phyloP scores from a whole-genome alignment of 257 asterid species.

The Nicotiana noctiflora region DNA sequence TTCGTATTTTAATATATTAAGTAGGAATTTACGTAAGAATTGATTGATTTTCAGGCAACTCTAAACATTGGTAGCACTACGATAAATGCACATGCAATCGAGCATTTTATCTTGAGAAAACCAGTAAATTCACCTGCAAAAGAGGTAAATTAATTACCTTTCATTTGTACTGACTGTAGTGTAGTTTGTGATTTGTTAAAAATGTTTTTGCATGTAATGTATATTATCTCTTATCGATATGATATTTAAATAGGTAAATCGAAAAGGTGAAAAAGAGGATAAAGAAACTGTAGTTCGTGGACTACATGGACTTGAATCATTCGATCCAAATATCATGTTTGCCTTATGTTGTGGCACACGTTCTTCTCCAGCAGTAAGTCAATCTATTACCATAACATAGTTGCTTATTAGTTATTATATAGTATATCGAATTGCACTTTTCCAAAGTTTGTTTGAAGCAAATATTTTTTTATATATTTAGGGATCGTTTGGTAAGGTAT shows the following conservation, averaged over 20 bases:
- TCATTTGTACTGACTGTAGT: accelerated
- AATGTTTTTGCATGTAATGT: background rate
- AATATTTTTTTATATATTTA: no score
- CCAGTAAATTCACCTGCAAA: constrained; percentile 37
- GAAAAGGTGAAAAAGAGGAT: constrained; percentile 27
- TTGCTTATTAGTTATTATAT: background rate
- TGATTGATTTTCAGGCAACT: constrained; percentile 43
- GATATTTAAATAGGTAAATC: constrained; percentile 16
- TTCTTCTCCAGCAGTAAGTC: constrained; percentile 86
- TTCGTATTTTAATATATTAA: background rate
- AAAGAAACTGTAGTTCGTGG: constrained; percentile 34
- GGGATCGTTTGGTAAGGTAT: no score
- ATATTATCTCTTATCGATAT: background rate
- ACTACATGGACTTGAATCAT: constrained; percentile 53
- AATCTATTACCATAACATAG: background rate
- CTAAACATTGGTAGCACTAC: constrained; percentile 58
- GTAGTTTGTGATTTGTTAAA: no score
- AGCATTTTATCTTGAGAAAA: constrained; percentile 58
- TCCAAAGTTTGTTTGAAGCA: background rate
- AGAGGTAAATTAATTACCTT: constrained; percentile 32
- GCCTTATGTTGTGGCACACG: constrained; percentile 85
- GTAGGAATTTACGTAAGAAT: no score
- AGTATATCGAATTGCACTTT: background rate
- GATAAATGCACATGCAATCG: constrained; percentile 57
- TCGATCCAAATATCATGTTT: constrained; percentile 71